Evolutionary conservation across 345 rosid species (phyloP), one percentile per base, ranked within the genome.

Genomic region (Salix purpurea): DNA sequence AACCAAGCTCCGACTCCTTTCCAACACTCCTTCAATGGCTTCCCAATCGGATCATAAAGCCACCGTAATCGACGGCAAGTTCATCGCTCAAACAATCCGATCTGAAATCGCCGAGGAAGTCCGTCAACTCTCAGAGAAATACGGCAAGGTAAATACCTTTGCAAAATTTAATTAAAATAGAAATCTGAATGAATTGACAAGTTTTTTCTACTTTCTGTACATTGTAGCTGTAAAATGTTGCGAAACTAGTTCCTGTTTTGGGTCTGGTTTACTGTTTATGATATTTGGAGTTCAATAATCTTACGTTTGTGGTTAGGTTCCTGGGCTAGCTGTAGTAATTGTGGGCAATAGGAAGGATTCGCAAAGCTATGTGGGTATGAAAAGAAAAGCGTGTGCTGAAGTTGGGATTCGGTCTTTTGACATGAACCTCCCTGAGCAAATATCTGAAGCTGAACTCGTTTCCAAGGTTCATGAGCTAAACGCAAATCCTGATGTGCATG

Each of bases 311-410:
- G 52, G 14, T 74, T 86, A 95, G 97, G 97, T 91, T 54, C 99
- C 97, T 37, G 97, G 97, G 60, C 79, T 95, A 77, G 97, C 97
- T 5, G 97, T 95, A 19, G 94, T 91, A 71, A 90, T 95, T 56
- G 96, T 92, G 30, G 99, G 99, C 32, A 42, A 23, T 76, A 86
- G 97, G 74, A 93, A 90, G 80, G 99, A 95, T 80, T 91, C 97
- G 61, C 92, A 88, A 78, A 95, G 94, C 76, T 95, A 92, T 82
- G 99, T 95, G 67, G 87, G 72, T 52, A 95, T 89, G 92, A 95
- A 95, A 86, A 89, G 99, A 80, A 92, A 91, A 78, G 93, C 96
- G 0, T 95, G 97, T 79, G 91, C 92, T 28, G 97, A 95, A 89
- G 97, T 91, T 74, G 99, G 98, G 72, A 90, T 91, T 34, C 89